Evolutionary conservation across 805 yeast species (phyloP), one percentile per base, ranked within the genome.

Genomic region (Wickerhamiella azyma): DNA sequence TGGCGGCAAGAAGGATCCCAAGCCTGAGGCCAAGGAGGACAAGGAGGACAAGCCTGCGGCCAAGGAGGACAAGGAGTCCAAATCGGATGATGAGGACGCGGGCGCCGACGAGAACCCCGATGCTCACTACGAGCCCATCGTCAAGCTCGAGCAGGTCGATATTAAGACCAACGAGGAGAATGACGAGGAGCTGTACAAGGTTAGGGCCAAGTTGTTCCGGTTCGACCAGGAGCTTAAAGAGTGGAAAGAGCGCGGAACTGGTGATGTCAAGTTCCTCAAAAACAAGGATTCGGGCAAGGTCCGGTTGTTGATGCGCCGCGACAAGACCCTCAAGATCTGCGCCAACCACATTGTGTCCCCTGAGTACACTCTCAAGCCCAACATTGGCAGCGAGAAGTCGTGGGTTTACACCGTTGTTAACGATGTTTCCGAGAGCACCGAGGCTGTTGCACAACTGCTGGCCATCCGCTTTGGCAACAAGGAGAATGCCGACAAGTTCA

Each of bases 221-320:
- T 89, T 82, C 71, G 70, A 68, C 53, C 52, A 55, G 53, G 59
- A 58, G 29, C 51, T 50, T 51, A 79, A 79, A 59, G 97, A 92
- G 69, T 92, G 98, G 98, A 92, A 92, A 67, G 98, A 92, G 74
- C 84, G 98, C 72, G 98, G 98, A 59, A 85, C 96, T 30, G 98
- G 98, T 61, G 98, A 92, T 62, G 95, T 86, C 58, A 85, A 92
- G 69, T 85, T 92, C 67, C 77, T 92, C 64, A 74, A 89, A 71
- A 96, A 89, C 71, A 86, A 85, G 66, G 68, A 69, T 51, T 70
- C 85, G 49, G 74, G 76, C 49, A 88, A 85, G 70, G 85, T 84
- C 53, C 81, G 98, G 71, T 67, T 92, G 55, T 72, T 92, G 62
- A 92, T 92, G 98, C 85, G 98, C 77, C 85, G 98, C 72, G 98